Evolutionary conservation across 345 rosid genomes (phyloP).

Genomic region (Toxicodendron radicans): DNA sequence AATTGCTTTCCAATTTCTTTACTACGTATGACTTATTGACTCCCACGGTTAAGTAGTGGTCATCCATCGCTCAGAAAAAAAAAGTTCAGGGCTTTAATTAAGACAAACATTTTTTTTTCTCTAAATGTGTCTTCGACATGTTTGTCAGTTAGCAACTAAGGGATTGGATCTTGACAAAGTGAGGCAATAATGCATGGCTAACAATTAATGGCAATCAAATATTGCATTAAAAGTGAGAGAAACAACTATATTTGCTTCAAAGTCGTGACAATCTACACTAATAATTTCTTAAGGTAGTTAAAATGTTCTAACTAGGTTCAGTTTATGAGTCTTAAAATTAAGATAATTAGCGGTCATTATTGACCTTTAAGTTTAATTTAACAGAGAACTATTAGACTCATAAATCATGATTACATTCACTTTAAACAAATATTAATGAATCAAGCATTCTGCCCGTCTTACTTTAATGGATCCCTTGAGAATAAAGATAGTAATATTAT

Average conservation of each 20-base stretch:
- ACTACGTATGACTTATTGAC: too few relatives aligned
- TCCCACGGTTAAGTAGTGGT: too few relatives aligned
- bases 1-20: too few relatives aligned
- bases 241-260: neutral
- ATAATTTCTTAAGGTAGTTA: slow-evolving; percentile 3
- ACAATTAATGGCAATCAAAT: neutral
- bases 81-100: too few relatives aligned
- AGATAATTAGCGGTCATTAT: slow-evolving; percentile 13
- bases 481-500: too few relatives aligned
- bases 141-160: slow-evolving; percentile 26
- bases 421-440: slow-evolving; percentile 4
- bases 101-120: neutral
- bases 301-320: slow-evolving; percentile 10
- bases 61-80: too few relatives aligned
- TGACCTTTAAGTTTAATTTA: slow-evolving; percentile 12
- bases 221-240: neutral
- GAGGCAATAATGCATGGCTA: neutral
- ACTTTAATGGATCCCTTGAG: too few relatives aligned
- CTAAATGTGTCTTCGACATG: neutral
- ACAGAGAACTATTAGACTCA: neutral
- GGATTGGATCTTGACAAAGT: slow-evolving; percentile 31
- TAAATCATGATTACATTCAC: neutral
- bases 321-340: neutral
- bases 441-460: too few relatives aligned
- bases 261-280: slow-evolving; percentile 1